Evolutionary conservation across 1,284 basidiomycete genomes (phyloP).

Genomic region (Acaromyces ingoldii): DNA sequence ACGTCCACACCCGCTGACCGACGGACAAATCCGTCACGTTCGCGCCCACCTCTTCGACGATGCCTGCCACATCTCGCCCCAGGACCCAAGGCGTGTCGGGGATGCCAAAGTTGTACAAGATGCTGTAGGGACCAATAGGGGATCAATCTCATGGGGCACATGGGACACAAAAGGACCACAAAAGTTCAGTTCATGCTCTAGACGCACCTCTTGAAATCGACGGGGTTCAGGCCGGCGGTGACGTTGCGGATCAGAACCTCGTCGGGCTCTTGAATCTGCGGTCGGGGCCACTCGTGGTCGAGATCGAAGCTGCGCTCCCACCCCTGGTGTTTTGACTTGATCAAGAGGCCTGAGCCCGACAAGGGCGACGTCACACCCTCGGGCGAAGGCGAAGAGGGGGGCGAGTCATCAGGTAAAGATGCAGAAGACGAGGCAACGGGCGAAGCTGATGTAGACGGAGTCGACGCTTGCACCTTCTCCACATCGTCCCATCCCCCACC

Average conservation of each 20-base stretch:
- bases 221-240: conserved; percentile 36
- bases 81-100: conserved; percentile 49
- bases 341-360: conserved; percentile 18
- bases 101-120: conserved; percentile 41
- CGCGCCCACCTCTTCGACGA: conserved; percentile 54
- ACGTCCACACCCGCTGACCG: conserved; percentile 52
- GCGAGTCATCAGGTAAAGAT: conserved; percentile 7
- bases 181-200: no score
- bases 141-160: no score
- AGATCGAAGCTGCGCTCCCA: conserved; percentile 42
- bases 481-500: conserved; percentile 27
- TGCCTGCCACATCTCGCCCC: conserved; percentile 56
- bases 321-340: conserved; percentile 31
- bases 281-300: conserved; percentile 16
- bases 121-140: no score
- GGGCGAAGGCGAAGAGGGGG: not conserved
- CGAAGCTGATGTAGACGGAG: not conserved
- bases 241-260: conserved; percentile 27
- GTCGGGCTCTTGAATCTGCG: conserved; percentile 5
- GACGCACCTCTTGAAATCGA: conserved; percentile 32
- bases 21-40: conserved; percentile 54
- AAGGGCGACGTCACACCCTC: conserved; percentile 6
- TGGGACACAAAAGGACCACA: not conserved
- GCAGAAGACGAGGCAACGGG: conserved; percentile 13
- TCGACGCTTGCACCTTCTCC: not conserved